phyloP scores from a whole-genome alignment of 2,329 filamentous ascomycete genomes.

The Thelonectria olida region DNA sequence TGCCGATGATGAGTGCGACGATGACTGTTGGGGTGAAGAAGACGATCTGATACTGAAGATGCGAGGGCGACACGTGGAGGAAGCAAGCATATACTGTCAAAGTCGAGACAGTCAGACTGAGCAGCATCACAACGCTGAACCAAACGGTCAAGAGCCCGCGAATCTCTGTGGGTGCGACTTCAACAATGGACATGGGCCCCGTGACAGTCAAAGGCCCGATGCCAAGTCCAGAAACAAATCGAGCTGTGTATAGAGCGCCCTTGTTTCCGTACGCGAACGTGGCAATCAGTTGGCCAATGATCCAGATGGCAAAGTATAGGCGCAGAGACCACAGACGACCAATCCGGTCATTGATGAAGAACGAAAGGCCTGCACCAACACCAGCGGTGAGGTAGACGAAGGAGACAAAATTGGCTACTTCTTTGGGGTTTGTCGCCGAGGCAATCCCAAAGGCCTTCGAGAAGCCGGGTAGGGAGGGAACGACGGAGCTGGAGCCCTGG shows the following conservation, averaged over 20 bases:
- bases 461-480: constrained; percentile 28
- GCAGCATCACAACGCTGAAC: constrained; percentile 49
- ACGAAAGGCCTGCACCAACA: constrained; percentile 14
- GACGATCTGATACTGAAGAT: constrained; percentile 42
- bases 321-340: constrained; percentile 51
- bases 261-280: constrained; percentile 39
- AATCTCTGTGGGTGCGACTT: constrained; percentile 51
- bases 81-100: constrained; percentile 49
- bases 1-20: constrained; percentile 35
- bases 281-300: constrained; percentile 46
- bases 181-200: constrained; percentile 49
- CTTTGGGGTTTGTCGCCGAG: constrained; percentile 21
- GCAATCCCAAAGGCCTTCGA: constrained; percentile 22
- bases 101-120: constrained; percentile 42
- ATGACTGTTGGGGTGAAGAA: constrained; percentile 38
- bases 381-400: constrained; percentile 26
- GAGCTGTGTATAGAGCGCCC: constrained; percentile 45
- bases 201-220: constrained; percentile 51
- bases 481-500: constrained; percentile 28
- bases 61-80: constrained; percentile 12
- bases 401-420: constrained; percentile 28
- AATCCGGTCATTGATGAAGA: constrained; percentile 39
- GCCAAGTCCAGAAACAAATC: constrained; percentile 49
- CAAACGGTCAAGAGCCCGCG: constrained; percentile 49
- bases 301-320: constrained; percentile 47